Evolutionary conservation across 164 flowering plant genomes (phyloP).

Genomic region (Vitis amurensis): DNA sequence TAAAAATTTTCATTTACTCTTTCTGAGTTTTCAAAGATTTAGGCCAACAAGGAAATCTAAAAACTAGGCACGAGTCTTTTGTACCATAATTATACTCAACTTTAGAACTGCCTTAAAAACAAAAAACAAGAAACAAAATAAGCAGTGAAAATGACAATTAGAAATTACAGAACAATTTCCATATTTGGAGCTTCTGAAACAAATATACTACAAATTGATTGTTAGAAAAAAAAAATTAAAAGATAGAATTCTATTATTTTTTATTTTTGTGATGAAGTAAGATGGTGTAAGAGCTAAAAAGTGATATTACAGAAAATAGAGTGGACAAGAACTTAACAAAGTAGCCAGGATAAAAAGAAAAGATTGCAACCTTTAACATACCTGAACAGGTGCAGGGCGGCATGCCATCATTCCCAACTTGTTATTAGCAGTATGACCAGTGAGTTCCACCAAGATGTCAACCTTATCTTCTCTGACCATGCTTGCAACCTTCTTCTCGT

Average conservation of each 20-base stretch:
- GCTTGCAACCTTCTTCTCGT: constrained; percentile 92
- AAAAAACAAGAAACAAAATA: background rate
- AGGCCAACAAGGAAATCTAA: too few species aligned
- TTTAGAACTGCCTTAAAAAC: background rate
- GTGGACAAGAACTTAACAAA: background rate
- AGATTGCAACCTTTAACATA: constrained; percentile 17
- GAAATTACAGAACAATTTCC: too few species aligned
- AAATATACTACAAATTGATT: background rate
- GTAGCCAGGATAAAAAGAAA: background rate
- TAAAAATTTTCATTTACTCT: too few species aligned
- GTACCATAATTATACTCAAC: too few species aligned
- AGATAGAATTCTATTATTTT: background rate
- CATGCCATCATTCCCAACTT: constrained; percentile 97
- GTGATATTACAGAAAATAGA: background rate
- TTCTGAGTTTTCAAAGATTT: too few species aligned
- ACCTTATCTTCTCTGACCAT: constrained; percentile 94
- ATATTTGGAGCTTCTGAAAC: too few species aligned
- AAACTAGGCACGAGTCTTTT: too few species aligned
- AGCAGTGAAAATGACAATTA: background rate
- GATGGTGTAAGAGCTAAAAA: background rate
- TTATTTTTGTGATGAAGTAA: too few species aligned
- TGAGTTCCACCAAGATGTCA: constrained; percentile 95
- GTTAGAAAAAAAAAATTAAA: background rate
- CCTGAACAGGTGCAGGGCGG: constrained; percentile 97
- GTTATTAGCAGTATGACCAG: constrained; percentile 99